A percentile compares a stretch with the other conserved stretches of the same genome.
phyloP scores from a whole-genome alignment of 2,329 filamentous ascomycete genomes.

The Ophiostoma triangulosporum region DNA sequence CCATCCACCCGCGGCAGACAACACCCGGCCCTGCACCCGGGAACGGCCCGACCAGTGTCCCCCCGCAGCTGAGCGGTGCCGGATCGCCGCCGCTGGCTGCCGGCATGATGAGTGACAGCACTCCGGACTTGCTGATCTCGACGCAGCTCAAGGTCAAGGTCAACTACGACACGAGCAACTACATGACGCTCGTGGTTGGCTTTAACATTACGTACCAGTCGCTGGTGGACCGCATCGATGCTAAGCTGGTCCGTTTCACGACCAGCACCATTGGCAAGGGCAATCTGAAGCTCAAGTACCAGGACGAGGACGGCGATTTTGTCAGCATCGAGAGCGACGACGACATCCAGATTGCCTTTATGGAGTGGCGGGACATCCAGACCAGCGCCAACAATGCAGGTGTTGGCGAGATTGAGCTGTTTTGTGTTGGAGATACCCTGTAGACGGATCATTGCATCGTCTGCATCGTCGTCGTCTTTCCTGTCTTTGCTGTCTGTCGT shows the following conservation, averaged over 20 bases:
- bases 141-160: conserved; percentile 93
- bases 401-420: conserved; percentile 82
- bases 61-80: conserved; percentile 15
- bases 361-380: conserved; percentile 73
- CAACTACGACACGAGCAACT: conserved; percentile 72
- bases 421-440: conserved; percentile 44
- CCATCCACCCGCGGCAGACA: conserved; percentile 35
- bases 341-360: conserved; percentile 89
- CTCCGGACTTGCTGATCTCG: conserved; percentile 35
- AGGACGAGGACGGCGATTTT: conserved; percentile 83
- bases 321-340: conserved; percentile 92
- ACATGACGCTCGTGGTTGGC: conserved; percentile 88
- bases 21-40: conserved; percentile 13
- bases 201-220: conserved; percentile 93
- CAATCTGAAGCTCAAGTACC: conserved; percentile 75
- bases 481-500: too few species aligned
- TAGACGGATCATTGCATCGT: too few species aligned
- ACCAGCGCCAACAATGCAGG: conserved; percentile 46
- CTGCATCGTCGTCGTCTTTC: too few species aligned
- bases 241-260: conserved; percentile 80
- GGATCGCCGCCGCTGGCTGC: conserved; percentile 23
- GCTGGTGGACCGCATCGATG: conserved; percentile 88
- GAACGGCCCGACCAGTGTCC: not conserved
- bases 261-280: conserved; percentile 71
- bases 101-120: conserved; percentile 7